phyloP scores from a whole-genome alignment of 805 yeast species.

The Ogataea minuta region DNA sequence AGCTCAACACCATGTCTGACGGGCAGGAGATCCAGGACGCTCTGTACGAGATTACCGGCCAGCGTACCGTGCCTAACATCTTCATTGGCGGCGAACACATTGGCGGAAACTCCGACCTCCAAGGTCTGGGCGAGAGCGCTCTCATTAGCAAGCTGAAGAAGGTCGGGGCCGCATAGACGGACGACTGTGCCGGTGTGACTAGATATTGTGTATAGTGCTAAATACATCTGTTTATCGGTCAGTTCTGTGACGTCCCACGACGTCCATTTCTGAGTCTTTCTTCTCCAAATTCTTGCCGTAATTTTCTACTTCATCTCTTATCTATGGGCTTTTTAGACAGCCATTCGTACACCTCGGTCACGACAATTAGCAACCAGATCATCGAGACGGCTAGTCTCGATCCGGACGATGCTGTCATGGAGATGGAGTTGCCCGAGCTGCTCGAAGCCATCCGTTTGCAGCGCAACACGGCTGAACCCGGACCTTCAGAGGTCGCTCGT shows the following conservation, averaged over 20 bases:
- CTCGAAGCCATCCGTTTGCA: constrained; percentile 49
- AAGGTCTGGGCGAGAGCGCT: constrained; percentile 50
- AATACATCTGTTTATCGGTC: no score
- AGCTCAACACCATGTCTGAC: constrained; percentile 54
- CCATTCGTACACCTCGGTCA: constrained; percentile 68
- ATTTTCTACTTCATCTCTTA: background rate
- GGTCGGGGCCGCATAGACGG: constrained; percentile 4
- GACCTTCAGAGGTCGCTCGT: constrained; percentile 80
- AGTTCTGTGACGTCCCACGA: no score
- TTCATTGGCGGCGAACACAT: constrained; percentile 89
- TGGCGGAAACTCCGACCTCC: constrained; percentile 93
- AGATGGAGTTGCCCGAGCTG: constrained; percentile 52
- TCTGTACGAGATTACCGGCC: constrained; percentile 74
- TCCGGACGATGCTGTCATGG: constrained; percentile 39
- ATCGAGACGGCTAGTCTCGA: constrained; percentile 41
- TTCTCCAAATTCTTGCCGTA: background rate
- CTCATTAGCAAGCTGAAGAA: constrained; percentile 15
- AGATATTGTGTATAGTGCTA: background rate
- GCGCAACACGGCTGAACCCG: constrained; percentile 28
- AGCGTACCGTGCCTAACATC: constrained; percentile 90
- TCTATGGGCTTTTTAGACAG: constrained; percentile 54
- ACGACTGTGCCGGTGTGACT: background rate
- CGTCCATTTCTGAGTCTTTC: background rate
- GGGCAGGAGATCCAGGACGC: constrained; percentile 84
- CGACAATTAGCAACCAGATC: constrained; percentile 58